Percentiles rank a stretch among this genome's conserved stretches.
Evolutionary conservation across 495 filamentous ascomycete genomes (phyloP).

Genomic region (Hypoxylon trugodes): DNA sequence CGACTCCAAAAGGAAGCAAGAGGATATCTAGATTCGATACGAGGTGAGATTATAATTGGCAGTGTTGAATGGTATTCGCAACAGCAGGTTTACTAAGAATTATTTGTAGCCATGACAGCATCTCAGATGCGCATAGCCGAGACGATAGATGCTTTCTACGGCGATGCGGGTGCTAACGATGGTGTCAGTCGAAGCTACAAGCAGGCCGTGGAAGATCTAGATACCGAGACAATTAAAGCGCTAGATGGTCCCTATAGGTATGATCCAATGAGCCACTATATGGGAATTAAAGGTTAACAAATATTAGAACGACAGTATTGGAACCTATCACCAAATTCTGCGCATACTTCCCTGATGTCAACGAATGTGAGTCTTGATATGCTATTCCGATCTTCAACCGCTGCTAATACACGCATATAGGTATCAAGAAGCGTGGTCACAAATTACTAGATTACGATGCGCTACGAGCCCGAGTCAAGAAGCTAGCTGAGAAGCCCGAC

Average conservation of each 20-base stretch:
- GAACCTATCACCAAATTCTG: conserved; percentile 96
- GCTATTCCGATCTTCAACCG: background rate
- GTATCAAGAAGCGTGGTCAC: conserved; percentile 97
- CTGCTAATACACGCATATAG: conserved; percentile 49
- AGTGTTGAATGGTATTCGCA: too few relatives aligned
- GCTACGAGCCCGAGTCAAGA: conserved; percentile 94
- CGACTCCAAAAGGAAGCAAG: conserved; percentile 97
- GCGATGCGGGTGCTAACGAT: conserved; percentile 91
- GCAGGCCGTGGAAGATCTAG: conserved; percentile 95
- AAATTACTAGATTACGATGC: conserved; percentile 98
- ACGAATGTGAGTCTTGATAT: conserved; percentile 75
- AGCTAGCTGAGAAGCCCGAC: conserved; percentile 96
- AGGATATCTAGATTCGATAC: conserved; percentile 92
- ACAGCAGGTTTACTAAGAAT: conserved; percentile 5
- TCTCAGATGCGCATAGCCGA: conserved; percentile 99
- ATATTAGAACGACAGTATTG: conserved; percentile 80
- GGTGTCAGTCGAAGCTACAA: conserved; percentile 97
- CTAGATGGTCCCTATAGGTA: conserved; percentile 96
- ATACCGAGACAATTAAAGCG: conserved; percentile 98
- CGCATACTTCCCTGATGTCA: conserved; percentile 98
- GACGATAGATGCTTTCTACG: conserved; percentile 99
- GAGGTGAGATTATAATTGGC: conserved; percentile 70
- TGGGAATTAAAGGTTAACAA: conserved; percentile 2
- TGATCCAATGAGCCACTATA: background rate
- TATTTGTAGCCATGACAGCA: conserved; percentile 85